Base-by-base conservation (phyloP, 176 grass and related monocot species). In the Oryza brachyantha region DNA sequence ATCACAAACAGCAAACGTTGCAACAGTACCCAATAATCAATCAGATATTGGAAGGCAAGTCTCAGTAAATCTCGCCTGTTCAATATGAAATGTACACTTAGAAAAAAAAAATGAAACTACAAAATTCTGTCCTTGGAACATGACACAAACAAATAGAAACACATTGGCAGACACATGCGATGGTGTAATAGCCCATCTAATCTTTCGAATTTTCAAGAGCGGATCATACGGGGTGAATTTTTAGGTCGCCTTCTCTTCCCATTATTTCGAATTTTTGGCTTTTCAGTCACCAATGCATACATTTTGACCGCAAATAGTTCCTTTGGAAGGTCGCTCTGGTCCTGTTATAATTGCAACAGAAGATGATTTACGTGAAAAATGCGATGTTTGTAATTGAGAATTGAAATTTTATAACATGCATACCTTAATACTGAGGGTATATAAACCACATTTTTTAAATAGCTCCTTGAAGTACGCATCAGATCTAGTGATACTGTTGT, bases 261-360 rank as follows among this genome's bases (percentile, higher is more conserved):
- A 65, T 70, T 82, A 24, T 86, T 94, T 14, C 16, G 12, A 8
- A 81, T 32, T 84, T 84, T 90, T 5, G 81, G 92, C 52, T 86
- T 84, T 34, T 80, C 85, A 5, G 90, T 95, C 78, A 87, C 90
- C 75, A 99, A 70, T n/a, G 90, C 92, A 46, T 99, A 99, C 90
- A 99, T 99, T 89, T 95, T 99, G 35, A 99, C 96, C 29, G 88
- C 72, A 85, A 95, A 99, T 73, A 99, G 65, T 84, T 95, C 96
- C 58, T 93, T 71, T 0, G 96, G 96, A 19, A 99, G 77, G 21
- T 87, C 90, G 58, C 76, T 88, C 80, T 99, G 96, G 76, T 99
- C 90, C 96, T 99, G 90, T 84, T 76, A 77, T 75, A 66, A 75
- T 72, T 74, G 31, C 67, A 67, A 60, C 37, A 66, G 80, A 50